Percentiles rank a stretch among this genome's conserved stretches.
Conservation (phyloP, 768 basidiomycete genomes). For the Podaxis sp. region DNA sequence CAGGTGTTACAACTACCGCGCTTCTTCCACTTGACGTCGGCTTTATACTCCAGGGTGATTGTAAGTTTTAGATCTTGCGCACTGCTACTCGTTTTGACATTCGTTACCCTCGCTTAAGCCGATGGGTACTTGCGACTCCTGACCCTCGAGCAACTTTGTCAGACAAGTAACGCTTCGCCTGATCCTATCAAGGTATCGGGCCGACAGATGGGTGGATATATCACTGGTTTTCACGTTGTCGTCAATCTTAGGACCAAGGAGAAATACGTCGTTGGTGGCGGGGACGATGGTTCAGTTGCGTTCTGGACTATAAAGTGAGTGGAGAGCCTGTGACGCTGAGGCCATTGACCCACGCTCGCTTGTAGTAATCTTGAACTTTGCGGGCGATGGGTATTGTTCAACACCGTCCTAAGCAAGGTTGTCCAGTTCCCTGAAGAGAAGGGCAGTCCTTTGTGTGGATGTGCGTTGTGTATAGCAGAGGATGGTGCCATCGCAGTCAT, state of each 20-base stretch:
- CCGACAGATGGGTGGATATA: constrained; percentile 40
- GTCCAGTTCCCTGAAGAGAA: constrained; percentile 52
- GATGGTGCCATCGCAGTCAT: constrained; percentile 88
- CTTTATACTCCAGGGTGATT: constrained; percentile 59
- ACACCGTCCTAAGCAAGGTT: constrained; percentile 57
- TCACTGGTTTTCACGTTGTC: constrained; percentile 52
- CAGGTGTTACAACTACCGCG: constrained; percentile 8
- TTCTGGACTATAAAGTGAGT: constrained; percentile 70
- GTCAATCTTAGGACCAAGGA: constrained; percentile 60
- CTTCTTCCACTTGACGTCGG: constrained; percentile 56
- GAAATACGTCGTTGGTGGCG: constrained; percentile 67
- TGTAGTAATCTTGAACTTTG: constrained; percentile 60
- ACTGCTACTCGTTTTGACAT: constrained; percentile 12
- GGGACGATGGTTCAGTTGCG: constrained; percentile 74
- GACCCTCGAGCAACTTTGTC: constrained; percentile 39
- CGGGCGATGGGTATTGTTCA: constrained; percentile 74
- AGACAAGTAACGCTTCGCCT: constrained; percentile 20
- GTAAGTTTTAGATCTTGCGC: constrained; percentile 35
- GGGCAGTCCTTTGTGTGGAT: constrained; percentile 60
- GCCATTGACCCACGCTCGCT: background rate
- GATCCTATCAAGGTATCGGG: constrained; percentile 41
- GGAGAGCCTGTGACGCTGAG: background rate
- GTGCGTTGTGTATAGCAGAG: constrained; percentile 65
- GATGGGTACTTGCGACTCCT: constrained; percentile 52
- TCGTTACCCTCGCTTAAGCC: constrained; percentile 29